phyloP scores from a whole-genome alignment of 257 asterid genomes.

The Solanum dulcamara region DNA sequence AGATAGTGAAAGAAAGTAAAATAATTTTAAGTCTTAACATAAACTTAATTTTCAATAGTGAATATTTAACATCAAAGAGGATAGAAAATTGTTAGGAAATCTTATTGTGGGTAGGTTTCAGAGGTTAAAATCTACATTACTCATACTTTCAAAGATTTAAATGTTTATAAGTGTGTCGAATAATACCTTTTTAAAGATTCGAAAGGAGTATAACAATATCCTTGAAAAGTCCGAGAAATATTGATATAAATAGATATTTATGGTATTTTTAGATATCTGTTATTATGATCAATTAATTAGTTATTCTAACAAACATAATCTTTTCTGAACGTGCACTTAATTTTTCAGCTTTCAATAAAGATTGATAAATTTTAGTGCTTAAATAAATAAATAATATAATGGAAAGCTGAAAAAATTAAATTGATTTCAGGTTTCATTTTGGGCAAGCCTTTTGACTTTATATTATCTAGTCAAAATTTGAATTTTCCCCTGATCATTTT shows the following conservation, averaged over 20 bases:
- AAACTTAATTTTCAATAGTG: too few relatives aligned
- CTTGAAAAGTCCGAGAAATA: too few relatives aligned
- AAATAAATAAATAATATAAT: not conserved
- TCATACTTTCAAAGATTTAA: too few relatives aligned
- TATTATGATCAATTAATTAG: not conserved
- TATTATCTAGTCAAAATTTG: not conserved
- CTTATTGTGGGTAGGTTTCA: not conserved
- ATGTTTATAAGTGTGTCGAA: too few relatives aligned
- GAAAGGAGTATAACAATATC: too few relatives aligned
- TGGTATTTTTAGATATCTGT: not conserved
- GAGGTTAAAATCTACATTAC: not conserved
- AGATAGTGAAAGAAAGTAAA: too few relatives aligned
- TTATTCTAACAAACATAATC: not conserved
- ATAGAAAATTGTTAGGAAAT: not conserved
- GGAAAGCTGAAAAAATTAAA: not conserved
- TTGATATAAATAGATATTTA: not conserved
- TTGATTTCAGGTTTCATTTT: not conserved
- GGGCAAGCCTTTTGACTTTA: not conserved
- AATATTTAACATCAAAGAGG: not conserved
- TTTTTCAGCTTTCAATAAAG: not conserved
- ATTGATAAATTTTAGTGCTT: not conserved
- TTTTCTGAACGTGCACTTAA: not conserved
- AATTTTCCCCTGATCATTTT: not conserved
- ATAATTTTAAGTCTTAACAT: too few relatives aligned
- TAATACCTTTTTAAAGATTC: too few relatives aligned